These are phyloP conservation scores for Colletotrichum aenigma DNA, from an alignment of 2,329 filamentous ascomycete genomes.

Conservation along the genomic window DNA sequence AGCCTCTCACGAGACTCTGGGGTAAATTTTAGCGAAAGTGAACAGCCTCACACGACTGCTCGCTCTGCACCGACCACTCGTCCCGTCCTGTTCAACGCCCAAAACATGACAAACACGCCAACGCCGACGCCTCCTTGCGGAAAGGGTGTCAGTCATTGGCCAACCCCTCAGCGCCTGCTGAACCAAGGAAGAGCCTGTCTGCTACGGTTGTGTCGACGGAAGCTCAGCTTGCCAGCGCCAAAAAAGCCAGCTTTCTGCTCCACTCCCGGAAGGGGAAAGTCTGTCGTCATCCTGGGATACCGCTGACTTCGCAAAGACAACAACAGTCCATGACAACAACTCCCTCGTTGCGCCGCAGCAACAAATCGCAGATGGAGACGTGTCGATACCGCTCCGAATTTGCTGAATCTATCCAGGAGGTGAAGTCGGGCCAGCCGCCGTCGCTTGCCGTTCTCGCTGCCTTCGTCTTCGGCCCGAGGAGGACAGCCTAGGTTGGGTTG, in stretches of 20 bases:
- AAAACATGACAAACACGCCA: slow-evolving; percentile 7
- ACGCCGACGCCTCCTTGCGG: neutral
- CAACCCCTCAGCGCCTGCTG: neutral
- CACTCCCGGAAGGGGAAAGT: slow-evolving; percentile 18
- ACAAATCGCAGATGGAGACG: neutral
- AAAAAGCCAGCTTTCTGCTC: slow-evolving; percentile 10
- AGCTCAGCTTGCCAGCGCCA: neutral
- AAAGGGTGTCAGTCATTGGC: slow-evolving; percentile 5
- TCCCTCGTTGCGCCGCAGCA: neutral
- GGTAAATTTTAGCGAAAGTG: neutral
- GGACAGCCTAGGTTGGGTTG: neutral
- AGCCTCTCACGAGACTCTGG: neutral
- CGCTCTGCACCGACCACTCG: neutral
- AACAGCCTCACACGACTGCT: neutral
- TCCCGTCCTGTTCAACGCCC: neutral
- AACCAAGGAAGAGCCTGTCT: slow-evolving; percentile 12
- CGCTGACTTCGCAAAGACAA: slow-evolving; percentile 11
- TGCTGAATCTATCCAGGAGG: neutral
- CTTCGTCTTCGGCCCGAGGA: neutral
- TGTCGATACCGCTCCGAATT: neutral
- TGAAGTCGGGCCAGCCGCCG: neutral
- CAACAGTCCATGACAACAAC: neutral
- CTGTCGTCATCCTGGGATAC: slow-evolving; percentile 21
- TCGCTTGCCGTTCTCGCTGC: neutral
- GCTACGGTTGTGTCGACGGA: neutral